These are phyloP conservation scores for Musa acuminata DNA, from an alignment of 176 grass and related monocot genomes.

Conservation along the genomic window DNA sequence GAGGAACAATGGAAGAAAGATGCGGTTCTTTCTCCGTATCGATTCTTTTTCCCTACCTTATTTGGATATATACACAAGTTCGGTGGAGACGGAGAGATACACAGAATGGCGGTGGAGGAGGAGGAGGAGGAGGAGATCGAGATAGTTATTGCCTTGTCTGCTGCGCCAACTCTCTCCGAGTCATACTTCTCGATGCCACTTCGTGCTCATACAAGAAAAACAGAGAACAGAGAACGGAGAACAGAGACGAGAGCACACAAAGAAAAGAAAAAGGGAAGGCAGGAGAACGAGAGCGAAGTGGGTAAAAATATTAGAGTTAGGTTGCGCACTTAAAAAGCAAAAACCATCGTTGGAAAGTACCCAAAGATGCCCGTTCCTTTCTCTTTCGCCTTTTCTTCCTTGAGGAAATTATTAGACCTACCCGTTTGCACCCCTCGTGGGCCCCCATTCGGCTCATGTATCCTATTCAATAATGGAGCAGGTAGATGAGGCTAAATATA, in stretches of 20 bases:
- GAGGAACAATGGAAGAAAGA: too few species aligned
- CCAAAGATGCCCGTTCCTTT: background rate
- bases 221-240: background rate
- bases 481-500: background rate
- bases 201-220: too few species aligned
- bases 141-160: background rate
- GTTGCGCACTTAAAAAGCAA: conserved; percentile 1
- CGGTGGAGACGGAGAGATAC: background rate
- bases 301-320: background rate
- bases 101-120: background rate
- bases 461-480: background rate
- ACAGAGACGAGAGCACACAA: too few species aligned
- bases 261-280: background rate
- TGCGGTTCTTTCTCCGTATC: background rate
- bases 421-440: background rate
- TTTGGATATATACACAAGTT: too few species aligned
- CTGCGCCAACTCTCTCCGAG: background rate
- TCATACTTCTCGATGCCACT: too few species aligned
- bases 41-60: background rate
- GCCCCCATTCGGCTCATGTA: background rate
- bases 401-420: too few species aligned
- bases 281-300: background rate
- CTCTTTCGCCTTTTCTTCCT: too few species aligned
- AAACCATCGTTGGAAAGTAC: background rate
- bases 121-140: background rate